Percentiles rank a stretch among this genome's conserved stretches.
These are phyloP conservation scores for Tulasnella sp. DNA, from an alignment of 768 basidiomycete genomes.

Conservation along the genomic window DNA sequence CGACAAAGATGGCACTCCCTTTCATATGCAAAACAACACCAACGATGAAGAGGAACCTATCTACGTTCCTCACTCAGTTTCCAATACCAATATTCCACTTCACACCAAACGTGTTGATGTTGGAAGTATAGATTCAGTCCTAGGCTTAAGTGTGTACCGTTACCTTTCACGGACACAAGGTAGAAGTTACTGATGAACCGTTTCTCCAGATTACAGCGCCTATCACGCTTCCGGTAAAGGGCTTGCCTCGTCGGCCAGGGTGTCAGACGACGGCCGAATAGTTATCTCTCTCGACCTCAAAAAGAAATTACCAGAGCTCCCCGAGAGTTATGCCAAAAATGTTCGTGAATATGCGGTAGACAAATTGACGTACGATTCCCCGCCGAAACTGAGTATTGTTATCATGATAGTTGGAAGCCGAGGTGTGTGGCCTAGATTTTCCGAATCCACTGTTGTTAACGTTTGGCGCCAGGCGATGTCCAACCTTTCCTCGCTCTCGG, in stretches of 20 bases:
- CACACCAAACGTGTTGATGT: too few species aligned
- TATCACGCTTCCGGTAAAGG: conserved; percentile 33
- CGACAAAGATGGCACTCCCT: too few species aligned
- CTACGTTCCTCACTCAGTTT: too few species aligned
- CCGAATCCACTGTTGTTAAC: background rate
- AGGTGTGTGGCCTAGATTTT: conserved; percentile 28
- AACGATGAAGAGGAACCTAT: too few species aligned
- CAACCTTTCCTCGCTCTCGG: conserved; percentile 54
- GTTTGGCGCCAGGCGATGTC: conserved; percentile 38
- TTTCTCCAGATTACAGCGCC: conserved; percentile 24
- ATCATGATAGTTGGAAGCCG: conserved; percentile 57
- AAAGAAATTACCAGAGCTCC: conserved; percentile 38
- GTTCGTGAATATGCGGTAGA: conserved; percentile 42
- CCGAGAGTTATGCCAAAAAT: conserved; percentile 32
- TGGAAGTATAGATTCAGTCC: too few species aligned
- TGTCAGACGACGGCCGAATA: conserved; percentile 37
- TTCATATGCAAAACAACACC: too few species aligned
- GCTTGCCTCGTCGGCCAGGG: conserved; percentile 31
- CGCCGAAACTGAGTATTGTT: conserved; percentile 38
- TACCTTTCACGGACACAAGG: too few species aligned
- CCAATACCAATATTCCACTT: too few species aligned
- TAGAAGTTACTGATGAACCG: background rate
- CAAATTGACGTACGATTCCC: background rate
- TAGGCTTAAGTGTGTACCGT: too few species aligned
- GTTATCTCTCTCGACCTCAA: conserved; percentile 37